Evolutionary conservation across 805 yeast genomes (phyloP), one percentile per base, ranked within the genome.

Genomic region (Cyberlindnera americana): DNA sequence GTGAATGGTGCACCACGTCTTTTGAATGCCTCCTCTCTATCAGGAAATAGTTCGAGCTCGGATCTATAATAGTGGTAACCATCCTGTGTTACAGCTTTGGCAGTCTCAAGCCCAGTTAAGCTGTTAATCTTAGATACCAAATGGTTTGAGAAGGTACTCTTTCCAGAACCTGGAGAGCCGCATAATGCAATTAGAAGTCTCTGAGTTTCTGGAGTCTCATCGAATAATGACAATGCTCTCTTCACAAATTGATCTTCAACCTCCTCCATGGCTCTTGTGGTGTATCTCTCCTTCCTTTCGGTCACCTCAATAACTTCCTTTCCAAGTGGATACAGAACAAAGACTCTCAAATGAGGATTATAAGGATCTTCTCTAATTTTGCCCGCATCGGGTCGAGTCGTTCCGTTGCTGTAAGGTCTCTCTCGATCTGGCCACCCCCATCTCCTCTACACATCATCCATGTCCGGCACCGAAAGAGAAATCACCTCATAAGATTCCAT

Each of bases 1-100:
- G 96, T 88, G 50, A 70, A 75, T 2, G 95, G 93, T 0, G 96
- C 83, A 0, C 97, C 97, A 37, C 97, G 70, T 44, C 85, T 67
- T 22, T 63, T 60, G 29, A 77, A 63, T 0, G 95, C 90, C 26
- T 62, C 65, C 11, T 57, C 66, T 0, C 84, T 72, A 49, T 87
- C 73, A 8, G 66, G 62, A 53, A 83, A 70, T 27, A 60, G 47
- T n/a, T 60, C 61, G n/a, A 83, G 58, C n/a, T 67, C 65, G 0
- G 52, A 46, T 24, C 81, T 54, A 0, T 83, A 71, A 19, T 75
- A 60, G 53, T 83, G 91, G 49, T 77, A 83, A 3, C 91, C 90
- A 59, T 83, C 90, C 87, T 81, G 81, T 11, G 83, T 80, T 1
- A 82, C 53, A 13, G 67, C 64, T 43, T 66, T 64, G 0, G 77